Base-by-base conservation (phyloP, 2,329 filamentous ascomycete species). In the Microsporum canis region DNA sequence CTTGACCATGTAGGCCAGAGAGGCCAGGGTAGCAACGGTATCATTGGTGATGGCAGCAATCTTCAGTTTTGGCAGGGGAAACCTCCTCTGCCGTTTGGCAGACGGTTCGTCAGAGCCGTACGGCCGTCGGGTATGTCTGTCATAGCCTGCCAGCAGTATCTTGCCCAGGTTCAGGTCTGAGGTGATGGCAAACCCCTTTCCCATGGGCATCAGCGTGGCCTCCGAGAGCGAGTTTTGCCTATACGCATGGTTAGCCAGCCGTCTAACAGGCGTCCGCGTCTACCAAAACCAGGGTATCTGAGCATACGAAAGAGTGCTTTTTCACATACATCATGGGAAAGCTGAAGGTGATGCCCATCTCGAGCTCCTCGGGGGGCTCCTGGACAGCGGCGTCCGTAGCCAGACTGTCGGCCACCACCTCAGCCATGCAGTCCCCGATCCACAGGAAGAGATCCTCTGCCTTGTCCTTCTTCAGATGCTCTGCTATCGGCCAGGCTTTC, bases 21-120 rank as follows among this genome's bases (percentile, higher is more conserved):
- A 90, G 39, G 89, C 84, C 29, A 92, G 79, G 0, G 88, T 92
- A 4, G 89, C 87, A 41, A 92, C 88, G 0, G 89, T 84, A 68
- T 94, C 89, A 68, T 92, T 94, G 41, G 88, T 84, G 64, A 94
- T 91, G 57, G 88, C 89, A 6, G 84, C 81, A 58, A 92, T 86
- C 63, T 81, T 81, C 64, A 94, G 81, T 10, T 78, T 80, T 0
- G 88, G 89, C 27, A 91, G 74, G 7, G 74, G 71, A 63, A 75
- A 76, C 6, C 77, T 70, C 65, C 74, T 78, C 60, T 76, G 71
- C 57, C 77, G 73, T 62, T 78, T 79, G 38, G 69, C 69, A 5
- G 76, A 75, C 12, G 76, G 76, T 58, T 76, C 73, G 39, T 74
- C 69, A 60, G 64, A 63, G 64, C 74, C 67, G 59, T 71, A 68